Conservation (phyloP, 768 basidiomycete species). For the Termitomyces sp. region DNA sequence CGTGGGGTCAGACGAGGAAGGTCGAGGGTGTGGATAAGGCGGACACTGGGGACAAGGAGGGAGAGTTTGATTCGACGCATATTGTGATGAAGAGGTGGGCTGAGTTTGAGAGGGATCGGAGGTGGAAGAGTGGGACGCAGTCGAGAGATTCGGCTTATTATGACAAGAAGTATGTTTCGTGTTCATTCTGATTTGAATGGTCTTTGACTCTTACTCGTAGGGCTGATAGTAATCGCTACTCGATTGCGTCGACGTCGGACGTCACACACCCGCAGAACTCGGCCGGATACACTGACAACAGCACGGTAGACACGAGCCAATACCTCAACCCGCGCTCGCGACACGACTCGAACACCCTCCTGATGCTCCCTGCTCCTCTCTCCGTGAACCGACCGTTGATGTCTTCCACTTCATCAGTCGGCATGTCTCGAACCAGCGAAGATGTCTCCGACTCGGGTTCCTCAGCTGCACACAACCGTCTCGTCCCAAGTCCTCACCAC, state of each 20-base stretch:
- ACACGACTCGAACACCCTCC: slow-evolving; percentile 64
- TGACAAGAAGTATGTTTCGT: slow-evolving; percentile 61
- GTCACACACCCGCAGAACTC: slow-evolving; percentile 53
- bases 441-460: slow-evolving; percentile 41
- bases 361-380: slow-evolving; percentile 75
- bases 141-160: slow-evolving; percentile 76
- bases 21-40: slow-evolving; percentile 66
- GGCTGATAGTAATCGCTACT: slow-evolving; percentile 56
- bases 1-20: slow-evolving; percentile 93
- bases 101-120: slow-evolving; percentile 93
- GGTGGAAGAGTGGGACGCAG: slow-evolving; percentile 86
- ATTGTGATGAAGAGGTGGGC: slow-evolving; percentile 99
- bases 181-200: background rate
- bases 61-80: slow-evolving; percentile 93
- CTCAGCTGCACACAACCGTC: slow-evolving; percentile 37
- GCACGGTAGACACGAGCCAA: slow-evolving; percentile 57
- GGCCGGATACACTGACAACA: slow-evolving; percentile 46
- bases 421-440: slow-evolving; percentile 43
- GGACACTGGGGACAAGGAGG: slow-evolving; percentile 90
- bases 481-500: slow-evolving; percentile 37
- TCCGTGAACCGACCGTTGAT: slow-evolving; percentile 51
- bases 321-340: slow-evolving; percentile 47
- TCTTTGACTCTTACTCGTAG: slow-evolving; percentile 12
- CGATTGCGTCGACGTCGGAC: slow-evolving; percentile 75
- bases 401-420: slow-evolving; percentile 47